These are phyloP conservation scores for Haberlea rhodopensis DNA, from an alignment of 257 asterid genomes.

Conservation along the genomic window DNA sequence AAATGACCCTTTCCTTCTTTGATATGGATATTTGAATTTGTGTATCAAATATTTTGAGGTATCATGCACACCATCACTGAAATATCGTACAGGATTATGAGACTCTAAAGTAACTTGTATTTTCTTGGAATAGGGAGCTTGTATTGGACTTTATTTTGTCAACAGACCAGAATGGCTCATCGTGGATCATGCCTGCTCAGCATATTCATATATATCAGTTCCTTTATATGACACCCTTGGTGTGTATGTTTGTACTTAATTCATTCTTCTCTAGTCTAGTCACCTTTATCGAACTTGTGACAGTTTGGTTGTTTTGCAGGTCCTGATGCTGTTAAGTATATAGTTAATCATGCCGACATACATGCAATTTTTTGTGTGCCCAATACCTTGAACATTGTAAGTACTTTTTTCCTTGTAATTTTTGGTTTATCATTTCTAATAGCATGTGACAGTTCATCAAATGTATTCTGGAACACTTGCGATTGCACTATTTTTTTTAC, in stretches of 20 bases:
- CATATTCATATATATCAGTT: slow-evolving; percentile 82
- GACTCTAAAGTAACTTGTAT: not conserved
- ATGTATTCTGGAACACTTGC: not conserved
- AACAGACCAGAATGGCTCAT: slow-evolving; percentile 94
- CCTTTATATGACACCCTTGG: slow-evolving; percentile 98
- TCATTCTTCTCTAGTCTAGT: slow-evolving; percentile 27
- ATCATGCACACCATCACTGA: not conserved
- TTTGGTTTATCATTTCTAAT: not conserved
- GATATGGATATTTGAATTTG: slow-evolving; percentile 12
- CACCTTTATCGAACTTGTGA: slow-evolving; percentile 25
- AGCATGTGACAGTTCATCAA: slow-evolving; percentile 4
- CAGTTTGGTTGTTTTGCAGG: slow-evolving; percentile 47
- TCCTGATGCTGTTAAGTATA: slow-evolving; percentile 94
- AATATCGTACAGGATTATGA: not conserved
- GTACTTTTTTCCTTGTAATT: slow-evolving; percentile 29
- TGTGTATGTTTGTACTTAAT: slow-evolving; percentile 42
- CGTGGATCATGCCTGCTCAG: slow-evolving; percentile 92
- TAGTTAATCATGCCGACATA: slow-evolving; percentile 74
- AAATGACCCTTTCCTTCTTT: slow-evolving; percentile 13
- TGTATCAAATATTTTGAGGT: not conserved
- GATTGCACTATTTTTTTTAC: not conserved
- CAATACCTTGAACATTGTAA: slow-evolving; percentile 71
- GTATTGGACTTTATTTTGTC: slow-evolving; percentile 83
- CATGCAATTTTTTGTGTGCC: slow-evolving; percentile 89
- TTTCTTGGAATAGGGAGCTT: slow-evolving; percentile 64